Base-by-base conservation (phyloP, 805 yeast genomes). In the Yarrowia phangngaensis region DNA sequence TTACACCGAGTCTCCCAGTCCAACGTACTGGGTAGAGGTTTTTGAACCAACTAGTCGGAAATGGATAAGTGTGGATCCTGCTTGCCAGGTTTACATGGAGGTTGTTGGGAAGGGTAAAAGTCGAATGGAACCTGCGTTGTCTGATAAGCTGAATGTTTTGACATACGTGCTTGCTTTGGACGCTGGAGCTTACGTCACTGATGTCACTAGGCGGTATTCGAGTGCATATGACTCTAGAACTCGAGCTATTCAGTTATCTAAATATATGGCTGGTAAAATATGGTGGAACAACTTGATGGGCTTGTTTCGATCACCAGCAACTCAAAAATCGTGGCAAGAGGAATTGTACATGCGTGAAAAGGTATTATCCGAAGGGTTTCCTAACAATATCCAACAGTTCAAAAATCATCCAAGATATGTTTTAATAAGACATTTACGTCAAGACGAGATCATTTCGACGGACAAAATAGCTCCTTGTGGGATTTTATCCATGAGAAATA, bases 21-120 rank as follows among this genome's bases (percentile, higher is more conserved):
- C 97, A 0, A 72, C 88, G 0, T 88, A 82, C 60, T 92, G 98
- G 98, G 80, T 80, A 16, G 98, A 92, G 62, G 95, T 84, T 0
- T 90, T 95, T 95, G 89, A 90, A 61, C 74, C 74, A 43, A 76
- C 73, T 51, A 66, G 78, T 4, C 73, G 78, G 52, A 75, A 72
- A 41, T 90, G 96, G 94, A 73, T 88, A n/a, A 77, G 94, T 2
- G 71, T 88, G 2, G 98, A 92, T 58, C 92, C 97, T 0, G 68
- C 81, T 0, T 80, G 81, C 20, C 73, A 80, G 50, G 64, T 75
- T 50, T 64, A 73, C 7, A 76, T 86, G 29, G 95, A 86, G 62
- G 69, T 75, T 24, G 74, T 82, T 6, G 27, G 29, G 5, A 75
- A 77, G 6, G 67, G 76, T 9, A 73, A 70, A 52, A 72, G 80